Base-by-base conservation (phyloP, 2,329 filamentous ascomycete species). In the Epichloe baconii region DNA sequence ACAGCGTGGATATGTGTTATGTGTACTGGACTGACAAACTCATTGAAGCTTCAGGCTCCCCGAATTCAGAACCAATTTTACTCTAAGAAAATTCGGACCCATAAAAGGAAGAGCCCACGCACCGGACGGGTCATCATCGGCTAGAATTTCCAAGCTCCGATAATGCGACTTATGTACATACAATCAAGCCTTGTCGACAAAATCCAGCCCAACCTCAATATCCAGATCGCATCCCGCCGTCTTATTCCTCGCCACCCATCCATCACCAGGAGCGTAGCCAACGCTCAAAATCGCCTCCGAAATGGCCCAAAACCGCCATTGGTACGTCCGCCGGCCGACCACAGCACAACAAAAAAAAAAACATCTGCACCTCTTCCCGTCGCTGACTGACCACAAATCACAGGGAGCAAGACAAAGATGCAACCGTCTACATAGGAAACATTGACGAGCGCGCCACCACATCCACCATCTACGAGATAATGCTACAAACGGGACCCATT, bases 361-460 rank as follows among this genome's bases (percentile, higher is more conserved):
- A 1, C 40, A 35, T n/a, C 36, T 38, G 12, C 36, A 15, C 12
- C 12, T 7, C 36, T 38, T 31, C 19, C n/a, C 17, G 8, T 19
- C 26, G 10, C 12, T 21, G 11, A 19, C 35, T 38, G n/a, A 47
- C 7, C 19, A n/a, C n/a, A 47, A 47, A 47, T 5, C 15, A 26
- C 58, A 90, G 86, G 87, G 88, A 96, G 67, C 91, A 97, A 75
- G 91, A 97, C 71, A 96, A 96, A 70, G 91, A 97, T 71, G 89
- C 89, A 60, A 97, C 93, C 42, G 87, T 97, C 67, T 98, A 98
- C 69, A 88, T 97, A 60, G 93, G 93, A 65, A 97, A 97, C 68
- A 88, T 98, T 63, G 93, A 98, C 73, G 93, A 98, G 75, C 88
- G 93, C 67, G 87, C 93, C 58, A 85, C 85, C 45, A 88, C 95